Base-by-base conservation (phyloP, 225 moss, liverwort and hornwort species). In the Lunularia cruciata region DNA sequence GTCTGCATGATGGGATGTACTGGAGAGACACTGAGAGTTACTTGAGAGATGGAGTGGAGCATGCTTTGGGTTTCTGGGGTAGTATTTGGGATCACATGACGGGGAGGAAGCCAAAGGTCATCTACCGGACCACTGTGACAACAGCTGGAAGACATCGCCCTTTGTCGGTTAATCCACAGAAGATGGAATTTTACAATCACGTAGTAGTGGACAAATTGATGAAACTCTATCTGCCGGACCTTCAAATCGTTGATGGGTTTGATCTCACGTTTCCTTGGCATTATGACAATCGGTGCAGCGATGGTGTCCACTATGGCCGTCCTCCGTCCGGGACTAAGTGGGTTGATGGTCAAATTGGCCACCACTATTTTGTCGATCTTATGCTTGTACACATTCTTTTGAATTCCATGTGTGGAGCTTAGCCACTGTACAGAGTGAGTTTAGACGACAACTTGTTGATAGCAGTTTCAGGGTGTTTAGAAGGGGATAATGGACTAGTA, bases 201-300 rank as follows among this genome's bases (percentile, higher is more conserved):
- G 67, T 83, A 7, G 69, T 79, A 58, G 49, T 83, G 60, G 79
- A 83, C 47, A 70, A 35, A 20, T 69, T 83, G 45, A 18, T 36
- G 6, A 49, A 22, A 27, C 59, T 77, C 65, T 26, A 61, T 25
- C 72, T 72, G 2, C 65, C 67, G 43, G 72, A 72, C 52, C 72
- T 76, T 23, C 65, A 74, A 19, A 35, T 83, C 40, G 61, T 83
- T 11, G 83, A 83, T 15, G 79, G 79, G 7, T 83, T 79, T 30
- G 83, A 83, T 26, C 69, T 80, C 35, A 76, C 83, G 13, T 83
- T 73, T 42, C 83, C 83, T 13, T 83, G 79, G 77, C 83, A 79
- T 60, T 79, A 60, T 20, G 76, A 79, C 49, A 68, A 69, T n/a
- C 35, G 69, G 18, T 47, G 26, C 33, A 75, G 34, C 13, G 75